Conservation (phyloP, 2,329 filamentous ascomycete genomes). For the Alternaria brassicae region DNA sequence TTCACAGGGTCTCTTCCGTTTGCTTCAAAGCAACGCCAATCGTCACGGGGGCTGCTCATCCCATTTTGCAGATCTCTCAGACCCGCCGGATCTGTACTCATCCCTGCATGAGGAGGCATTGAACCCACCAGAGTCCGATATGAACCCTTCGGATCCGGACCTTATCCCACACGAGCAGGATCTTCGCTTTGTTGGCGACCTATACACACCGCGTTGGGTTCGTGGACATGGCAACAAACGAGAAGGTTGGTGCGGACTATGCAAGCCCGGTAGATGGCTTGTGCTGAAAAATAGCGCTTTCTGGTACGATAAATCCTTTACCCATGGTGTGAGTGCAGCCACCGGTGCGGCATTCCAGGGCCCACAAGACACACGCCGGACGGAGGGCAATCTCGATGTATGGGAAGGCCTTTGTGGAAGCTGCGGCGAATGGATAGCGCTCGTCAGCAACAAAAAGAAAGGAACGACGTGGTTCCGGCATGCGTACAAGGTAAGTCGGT, state of each 20-base stretch:
- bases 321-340: constrained; percentile 83
- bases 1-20: constrained; percentile 76
- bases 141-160: constrained; percentile 79
- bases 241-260: constrained; percentile 89
- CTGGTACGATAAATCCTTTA: constrained; percentile 93
- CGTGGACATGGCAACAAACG: constrained; percentile 86
- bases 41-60: constrained; percentile 67
- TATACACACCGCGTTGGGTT: constrained; percentile 85
- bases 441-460: constrained; percentile 88
- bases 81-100: constrained; percentile 78
- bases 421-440: constrained; percentile 80
- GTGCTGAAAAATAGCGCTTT: constrained; percentile 90
- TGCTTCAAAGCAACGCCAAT: constrained; percentile 77
- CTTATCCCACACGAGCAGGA: constrained; percentile 77
- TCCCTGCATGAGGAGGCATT: constrained; percentile 76
- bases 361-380: constrained; percentile 75
- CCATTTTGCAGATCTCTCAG: constrained; percentile 75
- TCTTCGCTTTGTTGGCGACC: constrained; percentile 77
- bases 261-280: constrained; percentile 84
- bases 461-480: constrained; percentile 92
- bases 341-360: constrained; percentile 81
- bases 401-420: constrained; percentile 81
- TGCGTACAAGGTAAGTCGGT: constrained; percentile 74
- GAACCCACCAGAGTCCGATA: constrained; percentile 78
- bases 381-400: constrained; percentile 80